phyloP scores from a whole-genome alignment of 2,329 filamentous ascomycete species.

The Diaporthe australafricana region DNA sequence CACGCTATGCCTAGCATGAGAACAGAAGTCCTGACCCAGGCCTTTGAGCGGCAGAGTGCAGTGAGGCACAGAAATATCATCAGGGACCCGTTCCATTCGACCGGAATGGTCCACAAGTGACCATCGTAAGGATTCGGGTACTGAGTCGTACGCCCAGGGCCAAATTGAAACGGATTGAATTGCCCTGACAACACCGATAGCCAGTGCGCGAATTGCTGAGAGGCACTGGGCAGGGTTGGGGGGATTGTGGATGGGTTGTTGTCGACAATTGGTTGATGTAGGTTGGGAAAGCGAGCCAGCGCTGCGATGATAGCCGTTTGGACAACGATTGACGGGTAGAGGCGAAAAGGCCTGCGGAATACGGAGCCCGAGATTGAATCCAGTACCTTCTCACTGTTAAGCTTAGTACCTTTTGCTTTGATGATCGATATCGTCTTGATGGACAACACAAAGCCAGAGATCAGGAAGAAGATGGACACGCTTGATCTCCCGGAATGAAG shows the following conservation, averaged over 20 bases:
- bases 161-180: background rate
- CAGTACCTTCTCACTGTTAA: constrained; percentile 33
- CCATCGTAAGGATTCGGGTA: constrained; percentile 37
- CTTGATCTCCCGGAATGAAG: constrained; percentile 45
- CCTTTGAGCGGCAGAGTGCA: constrained; percentile 33
- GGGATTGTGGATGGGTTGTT: constrained; percentile 2
- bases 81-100: constrained; percentile 41
- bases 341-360: constrained; percentile 46
- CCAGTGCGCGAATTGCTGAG: constrained; percentile 3
- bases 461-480: constrained; percentile 51
- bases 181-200: background rate
- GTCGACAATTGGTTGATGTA: constrained; percentile 6
- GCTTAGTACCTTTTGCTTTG: constrained; percentile 29
- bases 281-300: background rate
- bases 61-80: constrained; percentile 38
- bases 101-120: constrained; percentile 42
- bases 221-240: background rate
- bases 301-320: constrained; percentile 40
- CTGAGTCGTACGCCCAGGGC: background rate
- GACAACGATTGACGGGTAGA: constrained; percentile 45
- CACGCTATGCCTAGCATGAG: constrained; percentile 24
- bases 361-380: constrained; percentile 40
- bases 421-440: constrained; percentile 45
- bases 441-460: constrained; percentile 51
- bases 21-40: constrained; percentile 38